Conservation (phyloP, 768 basidiomycete genomes). For the Boletus huronensis region DNA sequence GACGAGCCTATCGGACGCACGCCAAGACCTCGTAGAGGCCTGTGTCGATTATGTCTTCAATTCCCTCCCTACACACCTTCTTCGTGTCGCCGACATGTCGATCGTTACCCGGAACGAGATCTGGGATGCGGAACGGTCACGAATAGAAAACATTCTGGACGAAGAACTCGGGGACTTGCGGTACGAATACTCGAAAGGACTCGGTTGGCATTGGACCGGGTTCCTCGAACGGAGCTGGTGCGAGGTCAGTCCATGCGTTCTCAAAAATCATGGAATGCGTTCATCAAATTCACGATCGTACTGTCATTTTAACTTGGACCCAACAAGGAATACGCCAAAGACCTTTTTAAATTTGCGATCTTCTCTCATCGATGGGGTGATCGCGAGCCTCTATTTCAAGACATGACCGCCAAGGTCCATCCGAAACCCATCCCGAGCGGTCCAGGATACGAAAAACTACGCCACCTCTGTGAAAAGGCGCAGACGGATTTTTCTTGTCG, state of each 20-base stretch:
- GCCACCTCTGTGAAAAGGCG: constrained; percentile 6
- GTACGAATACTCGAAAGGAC: constrained; percentile 2
- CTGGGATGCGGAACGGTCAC: constrained; percentile 3
- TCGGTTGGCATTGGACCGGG: constrained; percentile 2
- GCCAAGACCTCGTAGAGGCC: constrained; percentile 2
- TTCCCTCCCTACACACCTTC: constrained; percentile 4
- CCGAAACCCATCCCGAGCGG: neutral
- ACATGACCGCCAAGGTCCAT: neutral
- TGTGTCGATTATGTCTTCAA: constrained; percentile 8
- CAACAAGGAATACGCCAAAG: constrained; percentile 5
- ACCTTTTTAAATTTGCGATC: constrained; percentile 6
- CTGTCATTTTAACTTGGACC: too few species aligned
- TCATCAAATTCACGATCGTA: neutral
- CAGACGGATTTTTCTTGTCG: constrained; percentile 2
- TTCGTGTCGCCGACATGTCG: constrained; percentile 3
- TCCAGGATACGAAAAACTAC: constrained; percentile 7
- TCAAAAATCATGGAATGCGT: too few species aligned
- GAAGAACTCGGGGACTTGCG: neutral
- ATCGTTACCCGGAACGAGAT: constrained; percentile 6
- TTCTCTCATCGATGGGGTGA: constrained; percentile 12
- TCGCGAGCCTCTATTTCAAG: constrained; percentile 2
- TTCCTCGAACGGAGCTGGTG: constrained; percentile 8
- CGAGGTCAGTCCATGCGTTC: neutral
- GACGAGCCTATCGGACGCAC: neutral
- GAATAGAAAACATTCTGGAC: neutral